Evolutionary conservation across 2,329 filamentous ascomycete species (phyloP), one percentile per base, ranked within the genome.

Genomic region (Fusarium cyanostomum): DNA sequence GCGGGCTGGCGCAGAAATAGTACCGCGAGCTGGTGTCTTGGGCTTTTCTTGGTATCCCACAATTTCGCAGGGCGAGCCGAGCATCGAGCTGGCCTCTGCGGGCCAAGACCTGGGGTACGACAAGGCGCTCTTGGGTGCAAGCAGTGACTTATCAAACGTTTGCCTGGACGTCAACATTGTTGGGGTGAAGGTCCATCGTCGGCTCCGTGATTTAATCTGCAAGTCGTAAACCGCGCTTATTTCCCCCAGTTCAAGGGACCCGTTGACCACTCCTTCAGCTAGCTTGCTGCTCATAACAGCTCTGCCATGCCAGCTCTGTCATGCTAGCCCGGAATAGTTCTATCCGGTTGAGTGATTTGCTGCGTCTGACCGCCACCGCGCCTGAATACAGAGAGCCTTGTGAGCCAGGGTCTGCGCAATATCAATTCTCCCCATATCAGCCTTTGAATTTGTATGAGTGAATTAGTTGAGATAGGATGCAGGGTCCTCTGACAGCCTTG

Each of bases 391-490:
- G 37, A 53, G 56, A 49, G n/a, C n/a, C n/a, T n/a, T n/a, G n/a
- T n/a, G n/a, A n/a, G n/a, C n/a, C n/a, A n/a, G n/a, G n/a, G n/a
- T 52, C 28, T 57, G 28, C 41, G 56, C 52, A 24, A 34, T 52
- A 53, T 33, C 51, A 64, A 38, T 39, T 56, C 51, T 48, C 26
- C 26, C 33, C 30, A 38, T 42, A 45, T 41, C 28, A 35, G 37
- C 44, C 35, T 42, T 67, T 33, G 13, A 41, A 30, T 62, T 65
- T 68, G 67, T 71, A 71, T 71, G 68, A 71, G 69, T 71, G 68
- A 71, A 21, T 21, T 21, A 21, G 21, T 21, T 21, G 21, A 38
- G 54, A 49, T 55, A 46, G 48, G 46, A 67, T 66, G 62, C 64
- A 70, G 64, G 68, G 68, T 71, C 68, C 46, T 69, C 59, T 64